phyloP scores from a whole-genome alignment of 2,329 filamentous ascomycete genomes.

The Clonostachys sp. region DNA sequence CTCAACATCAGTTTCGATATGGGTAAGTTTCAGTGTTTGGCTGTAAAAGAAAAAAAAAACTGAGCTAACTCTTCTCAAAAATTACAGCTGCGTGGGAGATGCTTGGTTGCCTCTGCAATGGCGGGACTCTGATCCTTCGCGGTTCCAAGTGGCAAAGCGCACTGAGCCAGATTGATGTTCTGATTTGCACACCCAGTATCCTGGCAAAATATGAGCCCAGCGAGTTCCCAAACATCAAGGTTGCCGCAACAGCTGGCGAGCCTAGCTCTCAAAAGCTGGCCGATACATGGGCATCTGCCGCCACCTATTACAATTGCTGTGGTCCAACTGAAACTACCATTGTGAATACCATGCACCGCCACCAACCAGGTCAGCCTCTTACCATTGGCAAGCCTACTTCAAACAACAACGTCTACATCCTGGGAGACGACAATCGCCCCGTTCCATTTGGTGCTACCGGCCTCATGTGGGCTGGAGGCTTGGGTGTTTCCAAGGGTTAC shows the following conservation, averaged over 20 bases:
- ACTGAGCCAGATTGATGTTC: conserved; percentile 11
- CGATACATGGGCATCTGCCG: conserved; percentile 5
- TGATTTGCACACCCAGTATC: conserved; percentile 42
- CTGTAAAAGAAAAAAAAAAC: not conserved
- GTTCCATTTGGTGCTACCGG: conserved; percentile 35
- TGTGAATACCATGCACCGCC: conserved; percentile 40
- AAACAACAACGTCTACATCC: conserved; percentile 44
- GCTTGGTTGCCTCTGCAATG: conserved; percentile 39
- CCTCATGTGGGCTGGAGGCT: conserved; percentile 42
- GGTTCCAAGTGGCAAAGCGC: conserved; percentile 29
- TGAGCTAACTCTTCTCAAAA: not conserved
- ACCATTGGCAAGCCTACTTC: conserved; percentile 42
- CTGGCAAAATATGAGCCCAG: conserved; percentile 30
- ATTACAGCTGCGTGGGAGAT: conserved; percentile 45
- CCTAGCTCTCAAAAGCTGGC: conserved; percentile 3
- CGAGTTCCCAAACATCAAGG: conserved; percentile 21
- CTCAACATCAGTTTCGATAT: conserved; percentile 48
- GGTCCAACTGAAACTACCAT: conserved; percentile 34
- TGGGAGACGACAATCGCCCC: conserved; percentile 29
- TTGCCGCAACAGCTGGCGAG: conserved; percentile 7
- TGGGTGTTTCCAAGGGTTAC: conserved; percentile 42
- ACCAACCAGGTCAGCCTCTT: conserved; percentile 29
- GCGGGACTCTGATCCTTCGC: conserved; percentile 38
- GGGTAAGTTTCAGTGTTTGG: conserved; percentile 26
- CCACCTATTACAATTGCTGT: conserved; percentile 7